phyloP scores from a whole-genome alignment of 2,329 filamentous ascomycete species.

The Aspergillus thermomutatus region DNA sequence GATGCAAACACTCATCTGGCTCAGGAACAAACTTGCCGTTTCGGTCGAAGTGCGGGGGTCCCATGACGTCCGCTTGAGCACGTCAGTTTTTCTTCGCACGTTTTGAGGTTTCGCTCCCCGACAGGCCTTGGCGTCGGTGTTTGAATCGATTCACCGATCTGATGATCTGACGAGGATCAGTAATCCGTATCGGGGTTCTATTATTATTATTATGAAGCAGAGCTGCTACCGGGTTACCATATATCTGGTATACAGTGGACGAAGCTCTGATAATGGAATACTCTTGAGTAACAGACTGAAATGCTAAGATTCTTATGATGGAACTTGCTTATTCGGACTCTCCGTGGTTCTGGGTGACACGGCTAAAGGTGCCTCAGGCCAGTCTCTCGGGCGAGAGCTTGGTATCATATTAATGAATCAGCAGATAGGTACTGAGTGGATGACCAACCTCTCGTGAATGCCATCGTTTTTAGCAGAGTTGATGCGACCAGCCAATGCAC shows the following conservation, averaged over 20 bases:
- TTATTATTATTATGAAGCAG: neutral
- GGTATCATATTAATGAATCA: neutral
- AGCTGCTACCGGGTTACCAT: neutral
- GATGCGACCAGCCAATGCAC: too few relatives aligned
- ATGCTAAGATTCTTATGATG: neutral
- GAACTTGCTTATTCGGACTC: too few relatives aligned
- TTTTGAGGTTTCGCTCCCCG: too few relatives aligned
- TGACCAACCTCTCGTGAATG: neutral
- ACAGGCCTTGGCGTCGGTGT: slow-evolving; percentile 21
- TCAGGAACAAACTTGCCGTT: slow-evolving; percentile 28
- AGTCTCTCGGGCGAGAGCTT: slow-evolving; percentile 7
- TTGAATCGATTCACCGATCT: neutral
- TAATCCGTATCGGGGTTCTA: neutral
- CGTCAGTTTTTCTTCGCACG: slow-evolving; percentile 19
- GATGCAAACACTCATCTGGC: slow-evolving; percentile 29
- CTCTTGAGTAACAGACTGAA: neutral
- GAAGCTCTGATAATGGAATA: neutral
- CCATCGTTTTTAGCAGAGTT: neutral
- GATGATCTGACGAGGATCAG: neutral
- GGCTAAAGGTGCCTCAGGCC: neutral
- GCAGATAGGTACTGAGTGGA: neutral
- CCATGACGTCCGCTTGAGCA: slow-evolving; percentile 28
- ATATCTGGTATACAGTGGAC: neutral
- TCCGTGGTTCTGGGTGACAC: too few relatives aligned
- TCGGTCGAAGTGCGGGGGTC: slow-evolving; percentile 25